Percentiles rank a stretch among this genome's conserved stretches.
These are phyloP conservation scores for Microcyclospora tardicrescens DNA, from an alignment of 2,329 filamentous ascomycete genomes.

Conservation along the genomic window DNA sequence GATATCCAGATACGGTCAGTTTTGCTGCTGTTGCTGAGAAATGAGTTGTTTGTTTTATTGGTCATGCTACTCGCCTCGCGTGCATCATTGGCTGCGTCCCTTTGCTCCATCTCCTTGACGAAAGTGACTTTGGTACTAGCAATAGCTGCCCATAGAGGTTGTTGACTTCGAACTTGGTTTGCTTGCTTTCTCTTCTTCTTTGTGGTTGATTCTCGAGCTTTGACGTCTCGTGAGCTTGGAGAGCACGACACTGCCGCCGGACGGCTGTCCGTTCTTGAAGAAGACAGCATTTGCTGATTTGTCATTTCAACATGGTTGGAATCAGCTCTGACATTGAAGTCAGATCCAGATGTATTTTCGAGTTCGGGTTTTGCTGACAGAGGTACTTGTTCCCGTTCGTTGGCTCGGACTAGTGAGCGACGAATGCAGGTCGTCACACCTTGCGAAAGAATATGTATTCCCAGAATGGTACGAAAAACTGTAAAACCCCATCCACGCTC, in stretches of 20 bases:
- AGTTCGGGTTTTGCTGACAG: constrained; percentile 19
- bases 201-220: constrained; percentile 46
- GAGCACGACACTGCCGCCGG: constrained; percentile 34
- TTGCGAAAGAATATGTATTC: constrained; percentile 26
- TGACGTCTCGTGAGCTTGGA: constrained; percentile 39
- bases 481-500: constrained; percentile 21
- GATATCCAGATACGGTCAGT: constrained; percentile 64
- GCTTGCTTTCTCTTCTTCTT: constrained; percentile 87
- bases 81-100: constrained; percentile 60
- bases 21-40: constrained; percentile 46
- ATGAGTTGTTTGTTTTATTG: constrained; percentile 50
- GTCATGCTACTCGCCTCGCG: constrained; percentile 63
- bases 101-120: constrained; percentile 66
- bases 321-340: constrained; percentile 8
- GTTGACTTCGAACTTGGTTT: constrained; percentile 76
- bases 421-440: constrained; percentile 24
- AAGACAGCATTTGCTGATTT: constrained; percentile 12
- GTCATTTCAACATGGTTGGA: neutral
- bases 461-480: constrained; percentile 21
- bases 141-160: constrained; percentile 87
- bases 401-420: constrained; percentile 22
- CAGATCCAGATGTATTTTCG: constrained; percentile 16
- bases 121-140: constrained; percentile 95
- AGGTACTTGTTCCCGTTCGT: constrained; percentile 20
- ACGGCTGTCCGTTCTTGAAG: constrained; percentile 33